Evolutionary conservation across 2,329 filamentous ascomycete genomes (phyloP).

Genomic region (Arthrobotrys pseudoclavata): DNA sequence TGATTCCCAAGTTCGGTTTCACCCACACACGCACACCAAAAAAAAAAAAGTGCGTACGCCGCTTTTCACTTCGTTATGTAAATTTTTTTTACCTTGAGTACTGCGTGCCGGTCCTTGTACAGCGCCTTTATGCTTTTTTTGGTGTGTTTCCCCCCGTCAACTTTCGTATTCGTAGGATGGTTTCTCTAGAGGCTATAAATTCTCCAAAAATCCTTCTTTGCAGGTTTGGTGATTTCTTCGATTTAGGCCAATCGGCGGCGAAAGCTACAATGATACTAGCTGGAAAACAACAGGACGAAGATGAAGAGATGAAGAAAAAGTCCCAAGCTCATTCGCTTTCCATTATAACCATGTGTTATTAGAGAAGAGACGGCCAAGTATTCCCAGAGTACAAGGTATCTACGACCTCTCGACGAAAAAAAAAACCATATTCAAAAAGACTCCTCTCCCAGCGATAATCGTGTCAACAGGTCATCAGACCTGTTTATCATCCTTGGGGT

Average conservation of each 20-base stretch:
- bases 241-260: background rate
- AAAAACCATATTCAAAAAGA: no score
- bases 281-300: background rate
- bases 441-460: background rate
- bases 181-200: slow-evolving; percentile 19
- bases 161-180: slow-evolving; percentile 9
- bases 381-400: background rate
- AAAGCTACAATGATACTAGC: background rate
- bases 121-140: slow-evolving; percentile 23
- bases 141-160: background rate
- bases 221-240: background rate
- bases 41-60: slow-evolving; percentile 29
- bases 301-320: background rate
- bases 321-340: background rate
- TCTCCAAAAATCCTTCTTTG: background rate
- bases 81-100: slow-evolving; percentile 30
- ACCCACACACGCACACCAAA: background rate
- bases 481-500: background rate
- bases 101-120: slow-evolving; percentile 17
- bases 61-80: slow-evolving; percentile 55
- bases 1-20: slow-evolving; percentile 16
- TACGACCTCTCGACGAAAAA: no score
- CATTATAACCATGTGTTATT: background rate
- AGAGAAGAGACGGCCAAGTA: background rate
- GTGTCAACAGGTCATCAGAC: background rate